These are phyloP conservation scores for Aspergillus thermomutatus DNA, from an alignment of 2,329 filamentous ascomycete species.

Conservation along the genomic window DNA sequence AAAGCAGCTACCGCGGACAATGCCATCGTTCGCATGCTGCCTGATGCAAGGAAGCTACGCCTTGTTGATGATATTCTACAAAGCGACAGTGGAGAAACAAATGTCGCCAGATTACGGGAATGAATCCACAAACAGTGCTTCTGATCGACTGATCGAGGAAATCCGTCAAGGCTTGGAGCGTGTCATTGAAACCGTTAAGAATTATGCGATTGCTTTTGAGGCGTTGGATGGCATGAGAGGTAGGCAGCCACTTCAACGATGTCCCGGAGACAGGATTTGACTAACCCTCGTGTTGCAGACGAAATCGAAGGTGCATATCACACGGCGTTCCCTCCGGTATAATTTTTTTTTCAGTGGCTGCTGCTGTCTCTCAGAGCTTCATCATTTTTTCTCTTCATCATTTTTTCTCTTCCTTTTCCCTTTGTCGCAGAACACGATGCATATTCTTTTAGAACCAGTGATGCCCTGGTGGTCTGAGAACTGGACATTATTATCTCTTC, in stretches of 20 bases:
- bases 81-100: constrained; percentile 37
- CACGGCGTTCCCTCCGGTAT: constrained; percentile 36
- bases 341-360: neutral
- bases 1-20: constrained; percentile 37
- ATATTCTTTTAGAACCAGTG: neutral
- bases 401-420: constrained; percentile 4
- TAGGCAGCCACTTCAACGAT: constrained; percentile 13
- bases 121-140: constrained; percentile 20
- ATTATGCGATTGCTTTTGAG: constrained; percentile 43
- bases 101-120: constrained; percentile 21
- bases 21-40: constrained; percentile 48
- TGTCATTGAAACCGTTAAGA: constrained; percentile 35
- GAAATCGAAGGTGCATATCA: constrained; percentile 43
- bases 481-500: neutral
- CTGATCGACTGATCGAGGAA: constrained; percentile 33
- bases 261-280: neutral
- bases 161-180: constrained; percentile 36
- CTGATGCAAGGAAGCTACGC: constrained; percentile 48
- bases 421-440: constrained; percentile 6
- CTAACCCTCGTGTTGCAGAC: constrained; percentile 24
- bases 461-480: neutral
- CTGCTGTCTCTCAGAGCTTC: too few species aligned
- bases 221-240: constrained; percentile 45
- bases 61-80: constrained; percentile 46
- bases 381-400: neutral